Conservation (phyloP, 2,329 filamentous ascomycete genomes). For the Colletotrichum sp. region DNA sequence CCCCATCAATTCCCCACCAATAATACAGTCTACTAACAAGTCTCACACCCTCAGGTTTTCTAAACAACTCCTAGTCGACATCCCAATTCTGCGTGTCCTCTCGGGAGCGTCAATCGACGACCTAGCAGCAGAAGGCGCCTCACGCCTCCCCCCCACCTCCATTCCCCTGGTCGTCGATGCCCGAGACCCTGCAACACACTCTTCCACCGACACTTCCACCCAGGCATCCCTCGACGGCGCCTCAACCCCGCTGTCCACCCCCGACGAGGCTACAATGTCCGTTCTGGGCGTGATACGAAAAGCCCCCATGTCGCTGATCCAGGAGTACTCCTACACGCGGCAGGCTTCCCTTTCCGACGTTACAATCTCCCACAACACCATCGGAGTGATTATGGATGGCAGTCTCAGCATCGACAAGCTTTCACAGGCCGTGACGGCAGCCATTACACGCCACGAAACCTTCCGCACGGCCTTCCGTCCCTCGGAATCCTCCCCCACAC, state of each 20-base stretch:
- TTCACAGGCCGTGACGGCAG: conserved; percentile 33
- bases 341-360: conserved; percentile 34
- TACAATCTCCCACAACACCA: conserved; percentile 46
- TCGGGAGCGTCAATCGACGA: conserved; percentile 29
- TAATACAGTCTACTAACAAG: neutral
- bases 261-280: neutral
- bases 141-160: neutral
- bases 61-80: conserved; percentile 44
- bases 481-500: neutral
- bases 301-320: neutral
- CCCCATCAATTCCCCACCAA: conserved; percentile 35
- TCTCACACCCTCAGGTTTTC: conserved; percentile 32
- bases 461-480: conserved; percentile 34
- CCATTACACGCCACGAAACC: conserved; percentile 34
- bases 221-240: neutral
- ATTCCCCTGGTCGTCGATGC: neutral
- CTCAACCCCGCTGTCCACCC: neutral
- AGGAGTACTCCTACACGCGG: conserved; percentile 26
- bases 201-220: neutral
- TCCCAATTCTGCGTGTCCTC: conserved; percentile 51
- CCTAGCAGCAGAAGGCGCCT: neutral
- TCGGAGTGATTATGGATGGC: conserved; percentile 25
- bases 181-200: neutral
- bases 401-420: conserved; percentile 38
- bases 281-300: neutral